Percentiles rank a stretch among this genome's conserved stretches.
phyloP scores from a whole-genome alignment of 768 basidiomycete genomes.

The Gymnopilus junonius region DNA sequence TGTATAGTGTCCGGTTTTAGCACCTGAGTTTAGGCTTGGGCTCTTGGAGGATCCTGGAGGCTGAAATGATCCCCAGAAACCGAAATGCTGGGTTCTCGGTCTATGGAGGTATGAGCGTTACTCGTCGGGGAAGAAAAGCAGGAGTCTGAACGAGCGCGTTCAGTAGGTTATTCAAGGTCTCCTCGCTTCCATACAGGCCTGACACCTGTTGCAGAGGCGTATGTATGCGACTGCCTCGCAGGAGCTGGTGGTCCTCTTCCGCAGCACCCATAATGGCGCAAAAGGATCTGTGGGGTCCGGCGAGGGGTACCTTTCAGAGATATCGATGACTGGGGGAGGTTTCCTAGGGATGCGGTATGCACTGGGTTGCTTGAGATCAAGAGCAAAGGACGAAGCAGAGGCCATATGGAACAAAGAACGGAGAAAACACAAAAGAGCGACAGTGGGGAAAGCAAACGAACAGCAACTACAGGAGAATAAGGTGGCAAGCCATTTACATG shows the following conservation, averaged over 20 bases:
- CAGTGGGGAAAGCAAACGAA: not conserved
- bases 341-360: conserved; percentile 51
- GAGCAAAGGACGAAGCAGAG: conserved; percentile 17
- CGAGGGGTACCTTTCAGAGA: conserved; percentile 60
- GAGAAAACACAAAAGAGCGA: not conserved
- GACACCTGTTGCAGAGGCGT: not conserved
- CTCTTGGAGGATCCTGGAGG: conserved; percentile 1
- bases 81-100: not conserved
- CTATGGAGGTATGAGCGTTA: not conserved
- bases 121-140: conserved; percentile 5
- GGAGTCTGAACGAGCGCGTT: conserved; percentile 3
- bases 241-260: conserved; percentile 55
- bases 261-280: conserved; percentile 67
- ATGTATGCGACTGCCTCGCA: not conserved
- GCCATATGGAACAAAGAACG: conserved; percentile 2
- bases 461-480: conserved; percentile 6
- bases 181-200: conserved; percentile 11
- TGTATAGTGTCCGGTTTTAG: conserved; percentile 16
- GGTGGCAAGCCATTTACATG: conserved; percentile 2
- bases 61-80: not conserved
- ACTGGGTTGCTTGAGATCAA: conserved; percentile 17
- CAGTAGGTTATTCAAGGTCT: conserved; percentile 4
- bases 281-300: conserved; percentile 76
- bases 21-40: not conserved
- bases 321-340: conserved; percentile 56